Evolutionary conservation across 345 rosid species (phyloP).

Genomic region (Sisymbrium altissimum): DNA sequence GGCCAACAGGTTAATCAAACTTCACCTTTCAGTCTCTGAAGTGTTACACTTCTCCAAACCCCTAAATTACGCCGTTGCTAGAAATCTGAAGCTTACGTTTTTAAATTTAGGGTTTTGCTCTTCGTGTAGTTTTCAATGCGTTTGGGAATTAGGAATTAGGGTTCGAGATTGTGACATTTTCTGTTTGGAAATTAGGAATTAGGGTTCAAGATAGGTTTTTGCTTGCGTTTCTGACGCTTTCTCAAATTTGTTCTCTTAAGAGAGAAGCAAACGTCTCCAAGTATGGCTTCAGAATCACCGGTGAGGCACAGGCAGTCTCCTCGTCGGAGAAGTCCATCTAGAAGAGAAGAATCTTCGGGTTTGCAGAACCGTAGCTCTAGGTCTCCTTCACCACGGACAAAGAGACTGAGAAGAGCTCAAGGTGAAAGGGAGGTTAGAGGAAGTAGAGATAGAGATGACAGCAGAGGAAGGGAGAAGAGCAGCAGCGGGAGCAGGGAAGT

Average conservation of each 20-base stretch:
- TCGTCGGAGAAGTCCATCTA: conserved; percentile 38
- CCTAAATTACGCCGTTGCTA: neutral
- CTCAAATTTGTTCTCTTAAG: conserved; percentile 1
- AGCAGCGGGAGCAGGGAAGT: conserved; percentile 21
- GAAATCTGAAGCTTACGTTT: conserved; percentile 3
- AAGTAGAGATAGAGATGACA: conserved; percentile 43
- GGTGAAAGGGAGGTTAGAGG: conserved; percentile 50
- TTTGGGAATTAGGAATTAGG: neutral
- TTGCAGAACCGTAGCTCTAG: conserved; percentile 41
- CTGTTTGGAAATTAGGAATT: neutral
- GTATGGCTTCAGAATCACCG: conserved; percentile 57
- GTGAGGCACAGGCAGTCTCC: conserved; percentile 46
- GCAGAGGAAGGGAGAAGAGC: conserved; percentile 48
- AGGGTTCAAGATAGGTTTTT: neutral
- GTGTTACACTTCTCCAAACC: neutral
- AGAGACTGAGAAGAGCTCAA: conserved; percentile 54
- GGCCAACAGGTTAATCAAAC: conserved; percentile 11
- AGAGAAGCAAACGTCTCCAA: neutral
- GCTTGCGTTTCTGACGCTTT: conserved; percentile 10
- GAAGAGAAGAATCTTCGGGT: conserved; percentile 39
- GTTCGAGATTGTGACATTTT: neutral
- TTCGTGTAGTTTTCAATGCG: neutral
- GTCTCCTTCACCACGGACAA: conserved; percentile 75
- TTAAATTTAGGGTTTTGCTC: conserved; percentile 6
- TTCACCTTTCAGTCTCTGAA: neutral